phyloP scores from a whole-genome alignment of 352 stramenopile genomes.

The Globisporangium lucens region DNA sequence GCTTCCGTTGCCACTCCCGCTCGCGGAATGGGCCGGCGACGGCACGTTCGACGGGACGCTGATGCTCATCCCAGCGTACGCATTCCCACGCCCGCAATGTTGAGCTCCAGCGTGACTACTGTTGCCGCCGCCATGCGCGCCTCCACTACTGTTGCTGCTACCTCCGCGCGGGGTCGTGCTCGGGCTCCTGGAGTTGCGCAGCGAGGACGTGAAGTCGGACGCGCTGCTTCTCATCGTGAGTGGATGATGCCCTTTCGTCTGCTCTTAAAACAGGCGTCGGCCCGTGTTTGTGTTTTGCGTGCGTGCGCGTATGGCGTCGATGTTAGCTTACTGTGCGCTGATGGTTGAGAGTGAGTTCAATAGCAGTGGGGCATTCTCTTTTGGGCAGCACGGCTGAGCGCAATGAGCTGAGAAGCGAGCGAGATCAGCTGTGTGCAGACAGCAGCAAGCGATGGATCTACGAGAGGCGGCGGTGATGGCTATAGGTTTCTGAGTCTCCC shows the following conservation, averaged over 20 bases:
- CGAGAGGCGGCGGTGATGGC: too few species aligned
- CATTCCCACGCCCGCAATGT: conserved; percentile 9
- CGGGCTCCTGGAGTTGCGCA: conserved; percentile 27
- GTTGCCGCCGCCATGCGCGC: not conserved
- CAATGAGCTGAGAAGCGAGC: too few species aligned
- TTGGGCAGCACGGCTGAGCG: too few species aligned
- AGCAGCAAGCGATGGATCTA: too few species aligned
- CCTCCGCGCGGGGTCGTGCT: conserved; percentile 19
- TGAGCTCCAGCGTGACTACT: not conserved
- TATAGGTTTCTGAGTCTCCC: too few species aligned
- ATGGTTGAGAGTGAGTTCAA: too few species aligned
- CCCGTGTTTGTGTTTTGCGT: too few species aligned
- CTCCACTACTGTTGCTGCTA: not conserved
- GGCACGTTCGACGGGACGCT: conserved; percentile 32
- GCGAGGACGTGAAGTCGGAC: conserved; percentile 32
- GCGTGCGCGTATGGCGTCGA: too few species aligned
- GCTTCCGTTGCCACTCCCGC: conserved; percentile 23
- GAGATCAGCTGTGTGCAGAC: too few species aligned
- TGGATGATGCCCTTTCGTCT: not conserved
- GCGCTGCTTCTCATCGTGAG: conserved; percentile 14
- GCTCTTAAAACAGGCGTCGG: not conserved
- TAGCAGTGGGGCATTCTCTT: too few species aligned
- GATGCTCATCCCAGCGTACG: conserved; percentile 42
- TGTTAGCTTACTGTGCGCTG: too few species aligned
- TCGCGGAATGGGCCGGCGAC: conserved; percentile 28